A percentile compares a stretch with the other conserved stretches of the same genome.
These are phyloP conservation scores for Coemansia sp. DNA, from an alignment of 192 early-diverging fungal species.

Conservation along the genomic window DNA sequence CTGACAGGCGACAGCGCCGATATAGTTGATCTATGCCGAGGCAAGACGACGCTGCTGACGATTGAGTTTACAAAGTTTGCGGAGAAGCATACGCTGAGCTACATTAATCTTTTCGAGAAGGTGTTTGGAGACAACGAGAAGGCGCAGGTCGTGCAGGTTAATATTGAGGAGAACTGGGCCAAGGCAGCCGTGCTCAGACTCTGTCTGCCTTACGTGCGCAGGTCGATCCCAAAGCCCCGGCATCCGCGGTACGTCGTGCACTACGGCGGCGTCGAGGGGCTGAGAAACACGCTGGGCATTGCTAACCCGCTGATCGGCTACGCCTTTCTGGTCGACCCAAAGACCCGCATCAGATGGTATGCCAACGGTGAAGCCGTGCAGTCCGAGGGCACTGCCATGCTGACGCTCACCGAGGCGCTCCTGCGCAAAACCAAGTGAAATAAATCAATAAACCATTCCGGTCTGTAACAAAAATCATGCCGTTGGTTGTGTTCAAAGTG, in stretches of 20 bases:
- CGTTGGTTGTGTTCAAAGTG: no score
- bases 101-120: slow-evolving; percentile 31
- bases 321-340: slow-evolving; percentile 44
- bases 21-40: slow-evolving; percentile 25
- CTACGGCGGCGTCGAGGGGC: slow-evolving; percentile 44
- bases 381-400: slow-evolving; percentile 34
- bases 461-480: no score
- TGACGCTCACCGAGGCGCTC: slow-evolving; percentile 27
- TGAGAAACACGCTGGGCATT: slow-evolving; percentile 42
- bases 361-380: slow-evolving; percentile 48
- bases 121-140: slow-evolving; percentile 13
- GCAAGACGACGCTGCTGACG: slow-evolving; percentile 39
- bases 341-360: slow-evolving; percentile 50
- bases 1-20: slow-evolving; percentile 23
- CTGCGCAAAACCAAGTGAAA: slow-evolving; percentile 17
- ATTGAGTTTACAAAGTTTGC: slow-evolving; percentile 52
- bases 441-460: neutral
- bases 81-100: slow-evolving; percentile 46
- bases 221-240: slow-evolving; percentile 25
- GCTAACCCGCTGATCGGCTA: slow-evolving; percentile 53
- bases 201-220: slow-evolving; percentile 37
- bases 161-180: slow-evolving; percentile 53
- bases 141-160: slow-evolving; percentile 45
- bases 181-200: slow-evolving; percentile 43
- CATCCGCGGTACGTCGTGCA: slow-evolving; percentile 37